A percentile compares a stretch with the other conserved stretches of the same genome.
Evolutionary conservation across 352 stramenopile genomes (phyloP).

Genomic region (Thraustochytrium sp.): DNA sequence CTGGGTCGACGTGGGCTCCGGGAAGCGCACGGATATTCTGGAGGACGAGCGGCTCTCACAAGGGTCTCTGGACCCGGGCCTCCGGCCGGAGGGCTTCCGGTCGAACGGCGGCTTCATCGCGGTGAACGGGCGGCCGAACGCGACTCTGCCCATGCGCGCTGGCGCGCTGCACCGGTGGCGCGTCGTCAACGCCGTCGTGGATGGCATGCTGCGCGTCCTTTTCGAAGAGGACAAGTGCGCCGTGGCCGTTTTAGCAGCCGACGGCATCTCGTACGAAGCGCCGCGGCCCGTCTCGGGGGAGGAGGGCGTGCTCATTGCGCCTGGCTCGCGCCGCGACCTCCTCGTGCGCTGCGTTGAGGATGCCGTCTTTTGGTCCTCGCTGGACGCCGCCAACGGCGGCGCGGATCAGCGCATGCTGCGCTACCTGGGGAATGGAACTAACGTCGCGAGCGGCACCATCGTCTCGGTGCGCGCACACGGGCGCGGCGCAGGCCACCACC

Average conservation of each 20-base stretch:
- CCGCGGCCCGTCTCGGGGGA: neutral
- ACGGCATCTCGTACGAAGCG: constrained; percentile 57
- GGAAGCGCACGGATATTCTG: constrained; percentile 56
- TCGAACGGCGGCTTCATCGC: constrained; percentile 56
- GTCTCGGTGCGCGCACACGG: constrained; percentile 53
- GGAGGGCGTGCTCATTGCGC: constrained; percentile 57
- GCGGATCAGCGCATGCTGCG: constrained; percentile 47
- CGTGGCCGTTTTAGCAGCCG: constrained; percentile 57
- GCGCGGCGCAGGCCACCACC: constrained; percentile 34
- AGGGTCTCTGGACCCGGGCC: constrained; percentile 56
- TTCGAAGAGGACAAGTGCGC: constrained; percentile 56
- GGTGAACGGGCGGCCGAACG: constrained; percentile 65
- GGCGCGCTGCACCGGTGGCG: constrained; percentile 61
- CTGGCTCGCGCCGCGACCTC: constrained; percentile 61
- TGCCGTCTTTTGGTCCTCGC: neutral
- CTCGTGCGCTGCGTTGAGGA: constrained; percentile 59
- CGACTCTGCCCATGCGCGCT: constrained; percentile 58
- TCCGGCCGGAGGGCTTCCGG: constrained; percentile 54
- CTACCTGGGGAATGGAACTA: constrained; percentile 60
- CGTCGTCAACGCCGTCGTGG: constrained; percentile 61
- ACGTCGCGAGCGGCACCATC: constrained; percentile 62
- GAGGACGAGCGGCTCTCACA: constrained; percentile 57
- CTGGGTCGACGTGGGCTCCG: constrained; percentile 65
- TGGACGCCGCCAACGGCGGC: neutral
- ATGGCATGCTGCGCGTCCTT: constrained; percentile 58